These are phyloP conservation scores for Pichia paraexigua DNA, from an alignment of 805 yeast genomes.

Conservation along the genomic window DNA sequence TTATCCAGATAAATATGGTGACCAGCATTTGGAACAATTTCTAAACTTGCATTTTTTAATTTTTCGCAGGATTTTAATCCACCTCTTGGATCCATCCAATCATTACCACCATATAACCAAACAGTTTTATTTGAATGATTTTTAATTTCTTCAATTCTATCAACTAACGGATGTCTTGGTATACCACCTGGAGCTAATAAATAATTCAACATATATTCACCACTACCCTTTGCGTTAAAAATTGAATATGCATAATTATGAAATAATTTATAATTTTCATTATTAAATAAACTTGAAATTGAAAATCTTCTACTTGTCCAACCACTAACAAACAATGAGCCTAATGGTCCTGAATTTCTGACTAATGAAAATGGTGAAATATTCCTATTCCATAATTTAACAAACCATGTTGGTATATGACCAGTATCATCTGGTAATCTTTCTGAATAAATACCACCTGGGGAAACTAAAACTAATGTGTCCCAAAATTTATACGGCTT, in stretches of 20 bases:
- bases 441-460: conserved; percentile 72
- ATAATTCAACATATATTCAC: conserved; percentile 84
- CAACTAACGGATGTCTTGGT: conserved; percentile 66
- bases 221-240: conserved; percentile 82
- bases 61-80: conserved; percentile 35
- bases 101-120: conserved; percentile 83
- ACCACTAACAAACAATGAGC: conserved; percentile 78
- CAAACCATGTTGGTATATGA: conserved; percentile 68
- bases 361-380: conserved; percentile 81
- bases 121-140: conserved; percentile 27
- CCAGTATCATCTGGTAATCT: conserved; percentile 23
- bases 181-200: conserved; percentile 86
- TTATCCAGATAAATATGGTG: conserved; percentile 79
- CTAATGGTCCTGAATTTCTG: conserved; percentile 69
- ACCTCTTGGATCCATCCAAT: conserved; percentile 52
- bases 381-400: conserved; percentile 66
- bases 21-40: conserved; percentile 48
- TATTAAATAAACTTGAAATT: conserved; percentile 18
- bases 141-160: conserved; percentile 36
- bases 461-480: conserved; percentile 73
- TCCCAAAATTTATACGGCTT: conserved; percentile 11
- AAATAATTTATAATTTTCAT: conserved; percentile 34
- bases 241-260: conserved; percentile 79
- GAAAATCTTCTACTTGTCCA: conserved; percentile 85
- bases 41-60: conserved; percentile 24